Evolutionary conservation across 768 basidiomycete species (phyloP), one percentile per base, ranked within the genome.

Genomic region (Rhizopogon vinicolor): DNA sequence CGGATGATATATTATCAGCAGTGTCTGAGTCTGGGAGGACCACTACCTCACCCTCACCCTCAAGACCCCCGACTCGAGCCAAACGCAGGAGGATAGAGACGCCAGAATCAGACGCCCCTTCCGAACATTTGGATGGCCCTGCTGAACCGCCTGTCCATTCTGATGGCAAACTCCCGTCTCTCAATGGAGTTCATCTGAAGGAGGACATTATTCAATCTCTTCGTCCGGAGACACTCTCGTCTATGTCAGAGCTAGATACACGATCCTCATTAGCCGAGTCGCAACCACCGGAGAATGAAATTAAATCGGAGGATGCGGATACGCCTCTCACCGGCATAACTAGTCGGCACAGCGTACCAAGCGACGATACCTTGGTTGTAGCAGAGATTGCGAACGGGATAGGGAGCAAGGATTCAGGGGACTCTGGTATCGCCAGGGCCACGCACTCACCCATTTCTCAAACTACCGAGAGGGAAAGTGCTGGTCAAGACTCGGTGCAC

Each of bases 301-400:
- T 77, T 42, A 80, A 80, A 63, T 76, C 75, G n/a, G 84, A 85
- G 63, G 82, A 82, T 55, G 59, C 70, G 52, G 79, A 73, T 31
- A 84, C 82, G 31, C 80, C 82, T 1, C 65, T 78, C 44, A 82
- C 78, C 6, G 75, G 68, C 19, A 60, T 71, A 54, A 75, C 79
- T 48, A 80, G 79, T 59, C 73, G 74, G 56, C 80, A 79, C 62
- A 85, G 84, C 58, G 72, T 76, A 55, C 79, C 80, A 31, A 84
- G 79, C 62, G 86, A 86, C 57, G 81, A 80, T 52, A 84, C 80
- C 8, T 72, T 84, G 41, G 74, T 74, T 44, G 75, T 70, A 14
- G 58, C 64, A 12, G 74, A 78, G 39, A 65, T 59, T 7, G 62
- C 62, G 4, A 61, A 63, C 28, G 64, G 61, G 14, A 61, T 65